Evolutionary conservation across 1,284 basidiomycete species (phyloP).

Genomic region (Moniliophthora roreri): DNA sequence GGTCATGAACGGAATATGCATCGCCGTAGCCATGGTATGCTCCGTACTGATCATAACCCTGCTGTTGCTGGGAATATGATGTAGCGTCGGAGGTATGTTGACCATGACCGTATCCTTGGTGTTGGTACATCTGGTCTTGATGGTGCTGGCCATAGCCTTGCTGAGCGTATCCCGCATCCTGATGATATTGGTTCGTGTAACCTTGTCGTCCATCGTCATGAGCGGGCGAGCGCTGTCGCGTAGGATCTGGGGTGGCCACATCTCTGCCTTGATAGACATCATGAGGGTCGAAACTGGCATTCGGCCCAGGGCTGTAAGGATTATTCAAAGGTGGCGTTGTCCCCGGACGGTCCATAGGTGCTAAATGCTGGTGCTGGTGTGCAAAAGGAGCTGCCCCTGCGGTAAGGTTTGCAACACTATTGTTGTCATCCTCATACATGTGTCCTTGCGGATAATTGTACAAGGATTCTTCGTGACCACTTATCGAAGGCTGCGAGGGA

Average conservation of each 20-base stretch:
- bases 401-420: constrained; percentile 58
- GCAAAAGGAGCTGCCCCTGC: constrained; percentile 54
- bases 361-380: constrained; percentile 36
- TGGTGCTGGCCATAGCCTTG: not conserved
- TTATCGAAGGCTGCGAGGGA: constrained; percentile 51
- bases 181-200: constrained; percentile 4
- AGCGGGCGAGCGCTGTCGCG: not conserved
- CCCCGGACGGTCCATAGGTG: constrained; percentile 21
- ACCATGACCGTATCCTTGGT: constrained; percentile 1
- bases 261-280: constrained; percentile 49
- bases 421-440: constrained; percentile 61
- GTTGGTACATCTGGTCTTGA: not conserved
- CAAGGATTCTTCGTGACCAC: constrained; percentile 45
- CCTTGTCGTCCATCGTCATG: constrained; percentile 5
- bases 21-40: constrained; percentile 5
- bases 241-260: not conserved
- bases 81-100: not conserved
- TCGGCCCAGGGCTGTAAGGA: constrained; percentile 20
- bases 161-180: constrained; percentile 1
- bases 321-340: constrained; percentile 17
- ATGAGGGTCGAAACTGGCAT: constrained; percentile 36
- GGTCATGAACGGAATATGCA: not conserved
- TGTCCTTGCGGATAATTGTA: constrained; percentile 34
- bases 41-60: not conserved
- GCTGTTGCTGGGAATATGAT: constrained; percentile 2